These are phyloP conservation scores for Aschersonia sp. DNA, from an alignment of 2,329 filamentous ascomycete genomes.

Conservation along the genomic window DNA sequence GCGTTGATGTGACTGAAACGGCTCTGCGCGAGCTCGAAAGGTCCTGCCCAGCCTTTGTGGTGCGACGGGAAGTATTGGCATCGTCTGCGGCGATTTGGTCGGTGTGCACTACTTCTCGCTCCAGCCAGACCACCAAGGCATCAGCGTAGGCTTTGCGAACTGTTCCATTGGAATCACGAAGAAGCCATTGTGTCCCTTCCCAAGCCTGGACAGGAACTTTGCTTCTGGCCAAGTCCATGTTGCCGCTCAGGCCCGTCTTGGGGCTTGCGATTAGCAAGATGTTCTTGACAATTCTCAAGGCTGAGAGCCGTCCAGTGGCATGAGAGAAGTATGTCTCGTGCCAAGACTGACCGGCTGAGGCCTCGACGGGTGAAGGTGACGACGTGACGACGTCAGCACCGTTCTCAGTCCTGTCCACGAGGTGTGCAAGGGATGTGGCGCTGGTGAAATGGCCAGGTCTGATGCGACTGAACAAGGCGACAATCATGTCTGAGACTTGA, in stretches of 20 bases:
- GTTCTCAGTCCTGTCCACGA: constrained; percentile 12
- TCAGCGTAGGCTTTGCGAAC: constrained; percentile 80
- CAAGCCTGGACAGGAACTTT: constrained; percentile 70
- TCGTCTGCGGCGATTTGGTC: constrained; percentile 52
- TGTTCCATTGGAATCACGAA: constrained; percentile 62
- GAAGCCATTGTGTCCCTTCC: constrained; percentile 92
- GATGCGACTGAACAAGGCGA: constrained; percentile 62
- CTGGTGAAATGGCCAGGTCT: constrained; percentile 44
- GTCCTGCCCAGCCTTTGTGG: constrained; percentile 26
- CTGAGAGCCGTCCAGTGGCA: constrained; percentile 42
- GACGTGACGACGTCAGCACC: constrained; percentile 15
- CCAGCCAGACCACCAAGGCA: constrained; percentile 71
- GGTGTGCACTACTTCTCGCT: constrained; percentile 56
- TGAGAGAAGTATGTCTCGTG: constrained; percentile 39
- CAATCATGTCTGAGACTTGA: constrained; percentile 89
- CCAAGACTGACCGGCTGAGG: constrained; percentile 27
- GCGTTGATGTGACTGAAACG: constrained; percentile 50
- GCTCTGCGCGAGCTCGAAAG: constrained; percentile 41
- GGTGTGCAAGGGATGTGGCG: constrained; percentile 24
- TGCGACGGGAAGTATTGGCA: constrained; percentile 28
- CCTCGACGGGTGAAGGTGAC: constrained; percentile 20
- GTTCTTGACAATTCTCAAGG: constrained; percentile 66
- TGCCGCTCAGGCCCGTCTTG: constrained; percentile 41
- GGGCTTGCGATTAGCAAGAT: constrained; percentile 73
- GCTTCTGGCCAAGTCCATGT: constrained; percentile 53